A percentile compares a stretch with the other conserved stretches of the same genome.
These are phyloP conservation scores for Diutina siamensis DNA, from an alignment of 1,139 yeast species.

Conservation along the genomic window DNA sequence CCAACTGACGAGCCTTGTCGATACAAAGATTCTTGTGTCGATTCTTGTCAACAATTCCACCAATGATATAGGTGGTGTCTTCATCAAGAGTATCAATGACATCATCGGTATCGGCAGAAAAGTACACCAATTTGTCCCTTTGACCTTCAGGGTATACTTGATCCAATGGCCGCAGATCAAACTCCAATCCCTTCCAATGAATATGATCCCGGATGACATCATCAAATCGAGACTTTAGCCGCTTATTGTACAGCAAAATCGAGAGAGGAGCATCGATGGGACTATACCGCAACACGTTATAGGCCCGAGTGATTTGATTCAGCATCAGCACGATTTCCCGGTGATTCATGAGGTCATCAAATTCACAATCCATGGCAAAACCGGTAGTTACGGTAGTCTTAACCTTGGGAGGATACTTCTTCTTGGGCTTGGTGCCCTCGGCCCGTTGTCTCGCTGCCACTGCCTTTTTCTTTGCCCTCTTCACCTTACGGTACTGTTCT, in stretches of 20 bases:
- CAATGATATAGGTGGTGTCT: conserved; percentile 71
- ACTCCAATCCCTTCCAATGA: conserved; percentile 54
- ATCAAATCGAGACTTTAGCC: conserved; percentile 59
- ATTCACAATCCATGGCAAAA: conserved; percentile 74
- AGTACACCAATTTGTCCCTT: conserved; percentile 40
- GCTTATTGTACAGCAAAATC: conserved; percentile 57
- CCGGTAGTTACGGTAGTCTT: conserved; percentile 37
- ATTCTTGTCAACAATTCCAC: conserved; percentile 95
- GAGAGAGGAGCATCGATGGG: conserved; percentile 46
- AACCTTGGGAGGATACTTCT: conserved; percentile 18
- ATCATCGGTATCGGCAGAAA: conserved; percentile 82
- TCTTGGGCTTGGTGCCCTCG: conserved; percentile 17
- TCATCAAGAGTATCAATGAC: conserved; percentile 48
- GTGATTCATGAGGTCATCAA: conserved; percentile 80
- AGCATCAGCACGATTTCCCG: conserved; percentile 70
- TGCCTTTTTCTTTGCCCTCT: conserved; percentile 23
- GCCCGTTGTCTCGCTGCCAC: conserved; percentile 23
- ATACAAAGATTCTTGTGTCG: conserved; percentile 76
- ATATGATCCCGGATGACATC: conserved; percentile 44
- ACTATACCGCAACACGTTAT: conserved; percentile 64
- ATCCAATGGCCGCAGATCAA: conserved; percentile 36
- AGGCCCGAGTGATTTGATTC: conserved; percentile 71
- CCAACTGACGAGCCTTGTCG: conserved; percentile 66
- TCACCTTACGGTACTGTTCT: conserved; percentile 45
- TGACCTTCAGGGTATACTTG: conserved; percentile 19